Conservation (phyloP, 768 basidiomycete species). For the Tricholomella constricta region DNA sequence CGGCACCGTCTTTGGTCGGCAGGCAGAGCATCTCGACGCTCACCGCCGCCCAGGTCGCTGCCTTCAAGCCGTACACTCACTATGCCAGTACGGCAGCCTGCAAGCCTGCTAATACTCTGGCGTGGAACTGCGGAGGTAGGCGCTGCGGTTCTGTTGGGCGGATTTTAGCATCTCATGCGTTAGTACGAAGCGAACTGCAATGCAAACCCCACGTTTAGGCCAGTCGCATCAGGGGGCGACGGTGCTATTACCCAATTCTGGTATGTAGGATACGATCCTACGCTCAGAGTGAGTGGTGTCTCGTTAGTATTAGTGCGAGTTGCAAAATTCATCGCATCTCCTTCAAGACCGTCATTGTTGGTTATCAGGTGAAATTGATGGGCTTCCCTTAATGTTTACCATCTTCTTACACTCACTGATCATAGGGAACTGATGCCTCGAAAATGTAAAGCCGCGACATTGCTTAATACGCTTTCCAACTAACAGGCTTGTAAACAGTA, state of each 20-base stretch:
- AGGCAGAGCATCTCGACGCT: slow-evolving; percentile 31
- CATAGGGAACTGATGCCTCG: slow-evolving; percentile 24
- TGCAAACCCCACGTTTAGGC: slow-evolving; percentile 48
- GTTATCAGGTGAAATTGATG: slow-evolving; percentile 18
- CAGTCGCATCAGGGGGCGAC: slow-evolving; percentile 52
- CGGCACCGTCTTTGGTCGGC: slow-evolving; percentile 5
- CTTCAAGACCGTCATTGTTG: slow-evolving; percentile 9
- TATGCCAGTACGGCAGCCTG: slow-evolving; percentile 50
- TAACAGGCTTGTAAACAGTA: not conserved
- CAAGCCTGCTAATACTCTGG: slow-evolving; percentile 32
- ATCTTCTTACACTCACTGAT: not conserved
- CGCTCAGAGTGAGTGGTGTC: slow-evolving; percentile 21
- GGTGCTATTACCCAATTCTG: slow-evolving; percentile 45
- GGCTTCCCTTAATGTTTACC: not conserved
- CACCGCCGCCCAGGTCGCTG: slow-evolving; percentile 34
- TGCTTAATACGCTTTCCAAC: not conserved
- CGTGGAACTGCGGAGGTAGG: slow-evolving; percentile 49
- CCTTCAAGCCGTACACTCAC: slow-evolving; percentile 40
- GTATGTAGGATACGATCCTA: slow-evolving; percentile 45
- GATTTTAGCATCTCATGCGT: not conserved
- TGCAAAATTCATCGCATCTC: not conserved
- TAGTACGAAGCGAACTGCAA: slow-evolving; percentile 44
- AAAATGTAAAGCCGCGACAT: slow-evolving; percentile 19
- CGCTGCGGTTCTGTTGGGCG: not conserved
- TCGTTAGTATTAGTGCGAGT: not conserved